Evolutionary conservation across 2,329 filamentous ascomycete genomes (phyloP), one percentile per base, ranked within the genome.

Genomic region (Pseudogymnoascus sp.): DNA sequence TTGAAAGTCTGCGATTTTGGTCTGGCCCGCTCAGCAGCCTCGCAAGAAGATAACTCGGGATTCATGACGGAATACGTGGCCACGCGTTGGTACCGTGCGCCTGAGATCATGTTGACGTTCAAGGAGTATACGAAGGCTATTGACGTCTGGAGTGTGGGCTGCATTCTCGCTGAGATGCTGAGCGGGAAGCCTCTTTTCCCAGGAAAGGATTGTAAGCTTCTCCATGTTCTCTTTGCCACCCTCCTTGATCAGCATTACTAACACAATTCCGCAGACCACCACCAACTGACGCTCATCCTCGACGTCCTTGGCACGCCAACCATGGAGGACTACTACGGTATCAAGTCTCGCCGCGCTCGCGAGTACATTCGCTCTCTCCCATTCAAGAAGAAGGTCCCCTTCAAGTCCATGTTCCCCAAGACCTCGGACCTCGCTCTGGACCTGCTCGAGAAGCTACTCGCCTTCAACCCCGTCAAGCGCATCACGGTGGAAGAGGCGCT

Each of bases 21-120:
- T 73, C 85, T 99, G 63, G 94, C 94, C 58, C 88, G 92, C 72
- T 97, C 93, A 8, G 94, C 94, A 11, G 94, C 94, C 7, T 97
- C 93, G 8, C 95, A 95, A 69, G 94, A 99, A 73, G 94, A 99
- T 77, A 99, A 99, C 79, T 97, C 93, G n/a, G 94, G 94, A 22
- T 99, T 99, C 84, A 99, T 99, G 94, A 99, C 94, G 14, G 94
- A 99, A 95, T 99, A 99, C 75, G 94, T 99, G 63, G 94, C 94
- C 60, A 99, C 94, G 55, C 88, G 94, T 72, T 99, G 94, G 94
- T 99, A 99, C 78, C 92, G 94, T 77, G 94, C 94, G 5, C 94
- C 94, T 3, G 94, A 99, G 76, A 99, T 99, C 76, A 99, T 99
- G 94, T 88, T 99, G 79, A 99, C 94, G 11, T 99, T 97, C 82